Conservation (phyloP, 164 flowering plant species). For the Piper longum region DNA sequence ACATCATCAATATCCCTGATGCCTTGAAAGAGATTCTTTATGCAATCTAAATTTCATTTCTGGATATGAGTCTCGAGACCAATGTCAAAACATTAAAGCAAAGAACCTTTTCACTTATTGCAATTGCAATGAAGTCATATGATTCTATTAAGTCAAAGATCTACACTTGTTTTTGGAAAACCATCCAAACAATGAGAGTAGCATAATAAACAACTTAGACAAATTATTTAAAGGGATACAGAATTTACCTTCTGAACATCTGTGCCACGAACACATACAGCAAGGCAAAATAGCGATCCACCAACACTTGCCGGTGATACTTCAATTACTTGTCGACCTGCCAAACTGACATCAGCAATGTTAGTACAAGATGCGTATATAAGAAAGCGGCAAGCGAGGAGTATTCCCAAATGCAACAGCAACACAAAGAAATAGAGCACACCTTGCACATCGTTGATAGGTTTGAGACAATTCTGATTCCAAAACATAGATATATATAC, state of each 20-base stretch:
- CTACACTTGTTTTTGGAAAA: no score
- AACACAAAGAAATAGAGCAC: conserved; percentile 1
- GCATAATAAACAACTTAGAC: neutral
- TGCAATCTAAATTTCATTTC: no score
- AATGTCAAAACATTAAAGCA: no score
- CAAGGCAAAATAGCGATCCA: conserved; percentile 66
- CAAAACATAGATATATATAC: conserved; percentile 65
- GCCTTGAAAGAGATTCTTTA: no score
- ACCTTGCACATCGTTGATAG: conserved; percentile 82
- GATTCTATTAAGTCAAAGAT: no score
- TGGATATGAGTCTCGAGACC: no score
- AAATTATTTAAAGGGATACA: neutral
- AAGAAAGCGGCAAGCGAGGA: neutral
- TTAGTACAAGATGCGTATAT: neutral
- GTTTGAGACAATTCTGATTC: conserved; percentile 62
- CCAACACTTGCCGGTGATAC: conserved; percentile 83
- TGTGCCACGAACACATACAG: conserved; percentile 66
- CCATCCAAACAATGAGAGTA: neutral
- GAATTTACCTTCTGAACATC: conserved; percentile 56
- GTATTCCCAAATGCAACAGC: neutral
- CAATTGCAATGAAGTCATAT: neutral
- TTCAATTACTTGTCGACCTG: conserved; percentile 80
- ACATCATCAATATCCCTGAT: no score
- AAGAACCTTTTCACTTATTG: neutral
- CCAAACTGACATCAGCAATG: conserved; percentile 48